Evolutionary conservation across 2,329 filamentous ascomycete genomes (phyloP), one percentile per base, ranked within the genome.

Genomic region (Ophiostoma angusticollis): DNA sequence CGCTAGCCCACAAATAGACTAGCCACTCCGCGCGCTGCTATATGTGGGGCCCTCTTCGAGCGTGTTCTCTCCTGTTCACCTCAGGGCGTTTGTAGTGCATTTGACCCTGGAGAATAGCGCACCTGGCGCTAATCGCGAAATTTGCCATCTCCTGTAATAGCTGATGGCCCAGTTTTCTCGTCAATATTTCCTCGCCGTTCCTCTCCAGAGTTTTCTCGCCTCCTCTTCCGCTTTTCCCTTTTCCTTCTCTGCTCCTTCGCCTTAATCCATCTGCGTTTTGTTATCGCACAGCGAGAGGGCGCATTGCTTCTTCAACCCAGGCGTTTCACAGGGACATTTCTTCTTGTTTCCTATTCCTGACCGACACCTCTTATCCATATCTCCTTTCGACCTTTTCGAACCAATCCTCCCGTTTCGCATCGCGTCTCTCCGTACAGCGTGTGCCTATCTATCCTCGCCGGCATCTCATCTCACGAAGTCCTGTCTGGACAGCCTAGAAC

Each of bases 141-240:
- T 40, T 40, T 37, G 41, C 41, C 41, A 34, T 37, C 32, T 30
- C 31, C 19, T 34, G 12, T n/a, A n/a, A n/a, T n/a, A n/a, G n/a
- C n/a, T n/a, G n/a, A n/a, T n/a, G n/a, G n/a, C n/a, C n/a, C 33
- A 43, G 32, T 40, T 43, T 40, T 39, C 23, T 13, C 28, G n/a
- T n/a, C 33, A 43, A 35, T 40, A 40, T 40, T 39, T 18, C 13
- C 28, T 31, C 24, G 22, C 22, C 32, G 17, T 37, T 37, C 29
- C 22, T n/a, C n/a, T 18, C 31, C 41, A 21, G 18, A 35, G 18
- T 38, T 33, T 43, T 38, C 31, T 11, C 31, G 28, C 16, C 31
- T 35, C 38, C 31, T 37, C 35, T 40, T 35, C 39, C 12, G 24
- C 21, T 37, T 37, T 40, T 35, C 39, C 12, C 27, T 25, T 21